These are phyloP conservation scores for Gaultheria prostrata DNA, from an alignment of 148 eudicot genomes.

Conservation along the genomic window DNA sequence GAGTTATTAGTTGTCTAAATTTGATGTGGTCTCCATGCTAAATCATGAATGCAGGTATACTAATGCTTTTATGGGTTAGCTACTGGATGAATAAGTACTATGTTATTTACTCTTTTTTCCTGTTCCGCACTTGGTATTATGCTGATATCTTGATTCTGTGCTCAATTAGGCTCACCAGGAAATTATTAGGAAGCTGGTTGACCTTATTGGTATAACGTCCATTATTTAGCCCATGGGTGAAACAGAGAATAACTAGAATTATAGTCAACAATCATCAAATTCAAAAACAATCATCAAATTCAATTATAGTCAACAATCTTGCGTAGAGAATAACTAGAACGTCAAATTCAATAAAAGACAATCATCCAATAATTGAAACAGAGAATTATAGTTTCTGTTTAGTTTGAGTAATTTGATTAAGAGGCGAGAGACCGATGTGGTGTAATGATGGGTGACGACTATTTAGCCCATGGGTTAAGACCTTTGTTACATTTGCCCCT, in stretches of 20 bases:
- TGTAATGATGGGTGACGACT: background rate
- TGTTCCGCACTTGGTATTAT: background rate
- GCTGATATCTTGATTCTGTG: slow-evolving; percentile 19
- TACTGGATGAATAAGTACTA: background rate
- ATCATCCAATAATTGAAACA: background rate
- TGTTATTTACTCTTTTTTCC: background rate
- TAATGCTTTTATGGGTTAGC: background rate
- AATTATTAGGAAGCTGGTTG: slow-evolving; percentile 74
- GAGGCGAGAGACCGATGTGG: background rate
- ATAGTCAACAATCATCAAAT: too few relatives aligned
- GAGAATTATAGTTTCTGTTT: background rate
- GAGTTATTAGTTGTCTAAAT: background rate
- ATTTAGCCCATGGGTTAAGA: background rate
- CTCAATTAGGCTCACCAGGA: slow-evolving; percentile 63
- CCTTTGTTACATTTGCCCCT: background rate
- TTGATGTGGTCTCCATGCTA: background rate
- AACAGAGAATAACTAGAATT: too few relatives aligned
- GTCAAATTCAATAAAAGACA: background rate
- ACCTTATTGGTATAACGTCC: slow-evolving; percentile 89
- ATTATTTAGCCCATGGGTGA: too few relatives aligned
- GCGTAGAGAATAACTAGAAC: background rate
- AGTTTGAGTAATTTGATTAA: background rate
- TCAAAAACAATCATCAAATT: too few relatives aligned
- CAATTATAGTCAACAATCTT: background rate
- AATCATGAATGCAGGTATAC: slow-evolving; percentile 7